Evolutionary conservation across 345 rosid species (phyloP).

Genomic region (Moringa oleifera): DNA sequence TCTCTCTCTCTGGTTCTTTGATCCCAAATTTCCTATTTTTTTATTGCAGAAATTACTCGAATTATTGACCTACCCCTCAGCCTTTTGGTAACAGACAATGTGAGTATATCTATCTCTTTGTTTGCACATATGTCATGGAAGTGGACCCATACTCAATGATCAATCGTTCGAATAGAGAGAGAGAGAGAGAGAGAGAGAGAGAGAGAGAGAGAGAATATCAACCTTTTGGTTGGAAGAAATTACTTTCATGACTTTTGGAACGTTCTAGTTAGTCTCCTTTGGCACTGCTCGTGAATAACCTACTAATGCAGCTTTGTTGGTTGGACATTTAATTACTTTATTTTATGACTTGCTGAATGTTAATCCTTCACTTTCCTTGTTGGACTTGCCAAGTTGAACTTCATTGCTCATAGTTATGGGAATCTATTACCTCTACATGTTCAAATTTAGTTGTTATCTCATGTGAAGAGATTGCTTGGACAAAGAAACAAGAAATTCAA

Average conservation of each 20-base stretch:
- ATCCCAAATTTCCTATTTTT: constrained; percentile 5
- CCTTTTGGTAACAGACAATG: constrained; percentile 31
- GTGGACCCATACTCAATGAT: no score
- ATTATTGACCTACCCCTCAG: constrained; percentile 25
- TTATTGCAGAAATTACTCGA: constrained; percentile 34
- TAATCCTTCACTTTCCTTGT: constrained; percentile 22
- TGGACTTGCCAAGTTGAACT: constrained; percentile 20
- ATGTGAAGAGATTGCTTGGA: not conserved
- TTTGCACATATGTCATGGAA: constrained; percentile 13
- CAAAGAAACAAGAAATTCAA: not conserved
- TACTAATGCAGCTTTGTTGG: constrained; percentile 54
- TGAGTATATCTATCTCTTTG: constrained; percentile 22
- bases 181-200: not conserved
- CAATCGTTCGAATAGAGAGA: no score
- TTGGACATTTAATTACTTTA: constrained; percentile 49
- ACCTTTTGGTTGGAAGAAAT: constrained; percentile 15
- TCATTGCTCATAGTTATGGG: constrained; percentile 15
- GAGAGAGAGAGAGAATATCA: no score
- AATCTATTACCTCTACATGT: constrained; percentile 17
- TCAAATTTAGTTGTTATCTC: constrained; percentile 1
- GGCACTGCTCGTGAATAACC: constrained; percentile 66
- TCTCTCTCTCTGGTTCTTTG: no score
- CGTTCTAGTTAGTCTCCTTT: constrained; percentile 33
- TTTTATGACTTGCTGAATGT: constrained; percentile 26
- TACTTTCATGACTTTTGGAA: constrained; percentile 27